Evolutionary conservation across 192 early-diverging fungal genomes (phyloP), one percentile per base, ranked within the genome.

Genomic region (Coemansia sp.): DNA sequence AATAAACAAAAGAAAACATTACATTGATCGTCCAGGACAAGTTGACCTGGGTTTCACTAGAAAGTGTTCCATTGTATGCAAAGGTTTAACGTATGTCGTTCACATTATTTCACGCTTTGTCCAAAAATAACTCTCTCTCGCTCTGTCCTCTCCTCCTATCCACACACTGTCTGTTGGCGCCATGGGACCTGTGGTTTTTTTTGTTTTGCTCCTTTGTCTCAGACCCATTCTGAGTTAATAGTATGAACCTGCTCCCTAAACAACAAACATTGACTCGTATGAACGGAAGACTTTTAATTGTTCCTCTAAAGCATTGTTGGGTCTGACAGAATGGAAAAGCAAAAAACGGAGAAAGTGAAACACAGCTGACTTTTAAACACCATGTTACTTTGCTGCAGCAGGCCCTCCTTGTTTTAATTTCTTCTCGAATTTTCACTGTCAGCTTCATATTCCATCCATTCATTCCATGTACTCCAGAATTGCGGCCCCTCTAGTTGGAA

Each of bases 21-120:
- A 15, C 62, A 63, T 22, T 65, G 51, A 54, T 65, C 63, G 42
- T 54, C 63, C 51, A 7, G 22, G 10, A 54, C 51, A 10, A 54
- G 18, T 32, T 54, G 51, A 54, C 51, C 9, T 8, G 51, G 21
- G 21, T 54, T 12, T 8, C 26, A 22, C 10, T 26, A 22, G 51
- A 54, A 22, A 54, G 32, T 32, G 3, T 4, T 32, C 32, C 32
- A 32, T 32, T 32, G 4, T 32, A 32, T 32, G 32, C 32, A 45
- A 5, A 15, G 43, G 13, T 45, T 45, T 5, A 12, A 45, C 8
- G 43, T 12, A 12, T 45, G 10, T 7, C 1, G 22, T 9, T 54
- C 51, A 9, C 21, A 11, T 54, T 22, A 54, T 7, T 21, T 54
- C 51, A 26, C 5, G 22, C 19, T 54, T 19, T 26, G 26, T 3